Conservation (phyloP, 2,329 filamentous ascomycete genomes). For the Aspergillus fumigatiaffinis region DNA sequence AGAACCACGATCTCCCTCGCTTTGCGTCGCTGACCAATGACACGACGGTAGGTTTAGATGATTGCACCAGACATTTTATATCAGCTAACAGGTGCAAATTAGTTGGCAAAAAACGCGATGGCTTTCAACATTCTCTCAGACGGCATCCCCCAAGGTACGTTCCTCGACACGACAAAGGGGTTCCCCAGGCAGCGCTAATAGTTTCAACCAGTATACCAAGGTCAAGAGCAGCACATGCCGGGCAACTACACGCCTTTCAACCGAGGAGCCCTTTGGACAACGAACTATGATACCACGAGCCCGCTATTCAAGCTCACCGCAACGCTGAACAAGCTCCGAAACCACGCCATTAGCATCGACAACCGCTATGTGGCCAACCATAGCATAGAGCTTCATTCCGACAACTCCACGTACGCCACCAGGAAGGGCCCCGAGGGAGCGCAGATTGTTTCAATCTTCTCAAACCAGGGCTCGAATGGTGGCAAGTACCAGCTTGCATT, state of each 20-base stretch:
- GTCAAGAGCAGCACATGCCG: constrained; percentile 58
- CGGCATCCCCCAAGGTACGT: constrained; percentile 52
- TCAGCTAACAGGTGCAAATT: neutral
- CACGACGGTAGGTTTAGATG: constrained; percentile 30
- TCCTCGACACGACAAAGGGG: neutral
- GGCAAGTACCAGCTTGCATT: constrained; percentile 26
- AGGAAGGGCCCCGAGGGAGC: constrained; percentile 41
- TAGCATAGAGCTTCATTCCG: constrained; percentile 38
- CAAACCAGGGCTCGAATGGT: constrained; percentile 35
- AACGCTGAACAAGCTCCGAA: constrained; percentile 41
- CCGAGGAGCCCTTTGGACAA: constrained; percentile 54
- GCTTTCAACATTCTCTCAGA: constrained; percentile 57
- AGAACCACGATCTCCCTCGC: constrained; percentile 58
- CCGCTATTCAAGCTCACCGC: constrained; percentile 37
- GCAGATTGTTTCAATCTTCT: constrained; percentile 42
- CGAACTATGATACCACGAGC: constrained; percentile 34
- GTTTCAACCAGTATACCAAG: constrained; percentile 51
- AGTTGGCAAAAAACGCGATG: constrained; percentile 57
- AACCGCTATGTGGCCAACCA: constrained; percentile 36
- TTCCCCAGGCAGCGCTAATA: neutral
- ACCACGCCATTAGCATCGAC: constrained; percentile 34
- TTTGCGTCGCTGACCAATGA: constrained; percentile 53
- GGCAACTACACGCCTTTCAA: constrained; percentile 46
- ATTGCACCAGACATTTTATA: neutral
- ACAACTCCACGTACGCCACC: constrained; percentile 39